Evolutionary conservation across 2,329 filamentous ascomycete genomes (phyloP), one percentile per base, ranked within the genome.

Genomic region (Cladosporium sp.): DNA sequence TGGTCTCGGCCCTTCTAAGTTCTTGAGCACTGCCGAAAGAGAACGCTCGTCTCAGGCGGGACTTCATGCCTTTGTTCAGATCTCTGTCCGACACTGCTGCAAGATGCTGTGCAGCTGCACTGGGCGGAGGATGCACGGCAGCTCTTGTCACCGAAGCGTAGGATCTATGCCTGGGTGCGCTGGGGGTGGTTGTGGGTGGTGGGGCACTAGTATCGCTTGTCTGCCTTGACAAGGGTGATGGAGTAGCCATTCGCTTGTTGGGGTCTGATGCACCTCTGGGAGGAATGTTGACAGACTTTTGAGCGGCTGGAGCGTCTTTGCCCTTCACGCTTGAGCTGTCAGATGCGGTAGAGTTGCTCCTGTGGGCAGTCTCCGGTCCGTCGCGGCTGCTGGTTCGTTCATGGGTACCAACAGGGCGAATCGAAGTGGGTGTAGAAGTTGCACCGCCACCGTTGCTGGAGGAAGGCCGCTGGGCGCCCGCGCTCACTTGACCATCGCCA

Each of bases 11-110:
- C 75, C 90, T 90, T 69, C 90, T 87, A 58, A 99, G 87, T 76
- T 99, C 95, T 10, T 94, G 92, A 51, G 93, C 92, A 77, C 94
- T 98, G 59, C 95, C 93, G 79, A 99, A 99, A 0, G 95, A 99
- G 74, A 99, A 97, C 0, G 95, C 95, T 72, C 95, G 87, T 65
- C 95, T 88, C 67, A 99, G 83, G 71, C 93, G 86, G 21, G 91
- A 93, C 80, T 97, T 97, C 80, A 89, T 92, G 76, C 92, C 93
- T 70, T 89, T 86, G 75, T 87, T 91, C 32, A 83, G 83, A 64
- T 92, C 92, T 75, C 91, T 94, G 71, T 94, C 91, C 68, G 90
- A 94, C 65, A 98, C 84, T n/a, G 93, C 92, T 55, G 91, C 88
- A 47, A 98, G 85, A 66, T 96, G 92, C 77, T 92, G 90, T 15